phyloP scores from a whole-genome alignment of 1,139 yeast species.

The Pichia terricola region DNA sequence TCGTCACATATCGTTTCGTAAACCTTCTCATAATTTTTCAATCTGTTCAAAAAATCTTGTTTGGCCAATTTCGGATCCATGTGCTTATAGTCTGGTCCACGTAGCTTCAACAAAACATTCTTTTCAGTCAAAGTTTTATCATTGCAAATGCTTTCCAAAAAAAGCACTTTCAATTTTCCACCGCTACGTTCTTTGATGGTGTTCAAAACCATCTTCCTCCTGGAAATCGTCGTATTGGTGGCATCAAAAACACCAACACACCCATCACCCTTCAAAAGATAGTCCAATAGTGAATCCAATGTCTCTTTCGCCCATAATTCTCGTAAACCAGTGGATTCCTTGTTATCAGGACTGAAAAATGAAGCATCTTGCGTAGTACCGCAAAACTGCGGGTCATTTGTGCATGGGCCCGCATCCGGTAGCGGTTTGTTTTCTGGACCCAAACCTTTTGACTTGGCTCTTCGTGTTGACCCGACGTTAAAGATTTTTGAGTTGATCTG shows the following conservation, averaged over 20 bases:
- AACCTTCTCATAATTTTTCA: conserved; percentile 77
- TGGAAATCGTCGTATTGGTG: conserved; percentile 73
- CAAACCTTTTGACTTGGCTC: conserved; percentile 53
- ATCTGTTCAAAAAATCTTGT: conserved; percentile 71
- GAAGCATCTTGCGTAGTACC: conserved; percentile 52
- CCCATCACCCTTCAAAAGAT: conserved; percentile 71
- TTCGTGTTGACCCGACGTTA: conserved; percentile 89
- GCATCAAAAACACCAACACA: conserved; percentile 95
- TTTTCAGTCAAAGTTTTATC: conserved; percentile 69
- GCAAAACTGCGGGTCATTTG: no score
- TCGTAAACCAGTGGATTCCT: conserved; percentile 53
- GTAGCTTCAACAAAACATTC: conserved; percentile 73
- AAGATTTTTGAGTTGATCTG: conserved; percentile 80
- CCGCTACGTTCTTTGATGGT: conserved; percentile 61
- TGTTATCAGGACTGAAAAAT: conserved; percentile 78
- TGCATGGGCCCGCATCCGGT: conserved; percentile 35
- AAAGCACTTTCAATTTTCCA: conserved; percentile 72
- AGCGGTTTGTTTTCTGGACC: conserved; percentile 69
- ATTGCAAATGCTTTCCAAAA: conserved; percentile 80
- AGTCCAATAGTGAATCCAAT: conserved; percentile 72
- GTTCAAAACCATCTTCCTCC: conserved; percentile 61
- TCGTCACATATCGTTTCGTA: conserved; percentile 83
- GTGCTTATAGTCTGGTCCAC: conserved; percentile 86
- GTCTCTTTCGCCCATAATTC: conserved; percentile 98
- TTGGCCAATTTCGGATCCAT: conserved; percentile 80